These are phyloP conservation scores for Sextonia rubra DNA, from an alignment of 164 flowering plant species.

Conservation along the genomic window DNA sequence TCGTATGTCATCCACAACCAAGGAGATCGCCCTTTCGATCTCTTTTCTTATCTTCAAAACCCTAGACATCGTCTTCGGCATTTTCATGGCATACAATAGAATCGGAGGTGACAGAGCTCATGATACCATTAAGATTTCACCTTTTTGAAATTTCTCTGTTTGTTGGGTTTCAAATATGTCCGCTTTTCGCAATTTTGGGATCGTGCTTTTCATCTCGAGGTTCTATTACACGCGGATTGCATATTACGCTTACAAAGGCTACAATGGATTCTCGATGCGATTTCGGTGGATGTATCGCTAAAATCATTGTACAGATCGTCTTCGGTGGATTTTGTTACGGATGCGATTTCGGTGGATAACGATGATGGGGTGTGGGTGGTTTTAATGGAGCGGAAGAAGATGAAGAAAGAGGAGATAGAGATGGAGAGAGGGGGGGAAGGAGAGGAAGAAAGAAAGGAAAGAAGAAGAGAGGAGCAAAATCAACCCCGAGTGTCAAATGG, in stretches of 20 bases:
- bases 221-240: slow-evolving; percentile 93
- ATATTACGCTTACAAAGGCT: slow-evolving; percentile 92
- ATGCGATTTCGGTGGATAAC: no score
- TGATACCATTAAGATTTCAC: slow-evolving; percentile 34
- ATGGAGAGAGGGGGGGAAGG: no score
- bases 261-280: slow-evolving; percentile 69
- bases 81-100: slow-evolving; percentile 60
- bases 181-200: slow-evolving; percentile 85
- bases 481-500: no score
- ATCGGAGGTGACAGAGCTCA: slow-evolving; percentile 90
- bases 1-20: slow-evolving; percentile 67
- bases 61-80: slow-evolving; percentile 67
- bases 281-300: neutral
- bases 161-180: slow-evolving; percentile 34
- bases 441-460: no score
- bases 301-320: slow-evolving; percentile 18
- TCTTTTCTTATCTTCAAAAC: slow-evolving; percentile 73
- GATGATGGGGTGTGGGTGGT: no score
- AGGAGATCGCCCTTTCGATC: slow-evolving; percentile 85
- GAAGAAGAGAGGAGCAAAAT: no score
- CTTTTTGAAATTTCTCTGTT: neutral
- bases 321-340: no score
- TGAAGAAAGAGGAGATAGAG: no score
- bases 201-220: slow-evolving; percentile 78
- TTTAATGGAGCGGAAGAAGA: no score